Evolutionary conservation across 208 protist genomes (phyloP).

Genomic region (Leishmania gerbilli): DNA sequence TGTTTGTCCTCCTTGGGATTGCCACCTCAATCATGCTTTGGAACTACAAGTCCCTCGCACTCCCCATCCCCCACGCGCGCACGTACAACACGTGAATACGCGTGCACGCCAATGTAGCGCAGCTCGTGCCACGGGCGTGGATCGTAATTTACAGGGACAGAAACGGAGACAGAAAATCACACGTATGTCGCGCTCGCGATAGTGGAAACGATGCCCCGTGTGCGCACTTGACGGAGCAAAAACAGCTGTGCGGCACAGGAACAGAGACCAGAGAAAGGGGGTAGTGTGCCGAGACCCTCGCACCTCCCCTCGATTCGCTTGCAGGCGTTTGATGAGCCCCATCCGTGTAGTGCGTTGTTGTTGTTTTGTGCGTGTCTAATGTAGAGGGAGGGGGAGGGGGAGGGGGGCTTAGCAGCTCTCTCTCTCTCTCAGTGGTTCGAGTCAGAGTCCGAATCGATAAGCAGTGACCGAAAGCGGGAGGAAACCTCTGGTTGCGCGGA

Average conservation of each 20-base stretch:
- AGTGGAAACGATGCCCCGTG: neutral
- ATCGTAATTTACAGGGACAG: neutral
- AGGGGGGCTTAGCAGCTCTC: neutral
- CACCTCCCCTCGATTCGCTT: neutral
- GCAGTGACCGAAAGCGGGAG: slow-evolving; percentile 23
- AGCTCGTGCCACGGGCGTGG: neutral
- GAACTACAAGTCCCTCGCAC: neutral
- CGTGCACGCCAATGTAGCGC: neutral
- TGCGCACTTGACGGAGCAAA: neutral
- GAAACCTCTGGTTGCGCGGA: neutral
- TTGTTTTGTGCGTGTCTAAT: neutral
- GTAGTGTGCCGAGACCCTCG: neutral
- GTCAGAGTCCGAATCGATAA: slow-evolving; percentile 46
- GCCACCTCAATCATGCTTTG: neutral
- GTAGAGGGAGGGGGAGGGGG: neutral
- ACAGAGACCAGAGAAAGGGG: neutral
- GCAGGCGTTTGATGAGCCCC: neutral
- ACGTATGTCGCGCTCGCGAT: neutral
- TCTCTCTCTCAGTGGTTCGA: slow-evolving; percentile 36
- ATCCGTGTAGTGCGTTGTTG: neutral
- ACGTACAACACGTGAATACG: neutral
- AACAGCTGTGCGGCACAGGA: neutral
- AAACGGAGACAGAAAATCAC: neutral
- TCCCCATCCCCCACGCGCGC: neutral
- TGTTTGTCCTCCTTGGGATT: neutral